Base-by-base conservation (phyloP, 2,329 filamentous ascomycete genomes). In the Fusarium clavum region DNA sequence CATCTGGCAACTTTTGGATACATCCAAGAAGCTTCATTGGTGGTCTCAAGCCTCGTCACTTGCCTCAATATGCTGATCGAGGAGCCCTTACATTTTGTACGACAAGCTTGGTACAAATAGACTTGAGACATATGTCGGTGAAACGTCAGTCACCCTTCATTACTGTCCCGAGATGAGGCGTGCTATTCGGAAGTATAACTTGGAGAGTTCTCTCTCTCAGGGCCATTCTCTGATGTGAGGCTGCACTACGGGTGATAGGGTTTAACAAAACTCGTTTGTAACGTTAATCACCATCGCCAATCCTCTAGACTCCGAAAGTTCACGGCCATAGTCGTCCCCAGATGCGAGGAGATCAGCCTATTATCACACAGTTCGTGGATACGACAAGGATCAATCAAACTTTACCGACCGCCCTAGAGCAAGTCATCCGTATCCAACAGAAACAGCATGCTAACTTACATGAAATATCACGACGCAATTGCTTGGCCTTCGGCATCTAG, bases 391-490 rank as follows among this genome's bases (percentile, higher is more conserved):
- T 60, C 43, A 10, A 16, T 25, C 20, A 25, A 49, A 25, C 43
- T 20, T 51, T 54, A n/a, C 53, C 27, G 29, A 24, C 47, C 44
- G 30, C 61, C 48, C 51, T 40, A 22, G 24, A 38, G 51, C 27
- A 63, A 48, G 40, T 54, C 43, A 44, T 60, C 32, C 57, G 27
- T 43, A 52, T 25, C 38, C 34, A 49, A 43, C 52, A 51, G 30
- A 58, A 44, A 49, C 24, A 41, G 24, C 29, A 48, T 59, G 30
- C 64, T 58, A 55, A 52, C 64, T 58, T 52, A 52, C 40, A 57
- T 14, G n/a, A 55, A 54, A 22, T 14, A 34, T 34, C 27, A 45
- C 10, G 40, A 25, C 25, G 57, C 22, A 46, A 22, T 71, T 46
- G 34, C 56, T 46, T 49, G 44, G 40, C 46, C 44, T 61, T 44